Conservation (phyloP, 2,329 filamentous ascomycete genomes). For the Mycosphaerella arachidis region DNA sequence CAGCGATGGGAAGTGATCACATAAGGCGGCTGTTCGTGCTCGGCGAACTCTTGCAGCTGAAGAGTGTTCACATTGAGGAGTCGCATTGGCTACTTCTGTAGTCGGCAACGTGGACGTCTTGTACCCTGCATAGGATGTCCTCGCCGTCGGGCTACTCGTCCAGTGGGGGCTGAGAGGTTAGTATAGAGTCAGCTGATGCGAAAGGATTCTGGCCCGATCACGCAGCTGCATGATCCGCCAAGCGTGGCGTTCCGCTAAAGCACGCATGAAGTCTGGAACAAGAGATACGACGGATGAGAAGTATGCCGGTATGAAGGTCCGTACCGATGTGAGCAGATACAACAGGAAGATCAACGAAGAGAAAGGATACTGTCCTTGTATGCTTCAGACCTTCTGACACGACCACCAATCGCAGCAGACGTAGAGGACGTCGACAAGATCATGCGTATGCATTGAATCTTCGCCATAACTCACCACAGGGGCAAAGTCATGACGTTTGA, state of each 20-base stretch:
- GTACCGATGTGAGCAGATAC: too few species aligned
- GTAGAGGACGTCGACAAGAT: too few species aligned
- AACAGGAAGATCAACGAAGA: too few species aligned
- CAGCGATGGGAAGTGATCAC: constrained; percentile 8
- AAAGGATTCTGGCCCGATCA: not conserved
- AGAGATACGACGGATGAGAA: too few species aligned
- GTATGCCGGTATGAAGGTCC: too few species aligned
- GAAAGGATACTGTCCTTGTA: too few species aligned
- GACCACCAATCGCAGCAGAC: too few species aligned
- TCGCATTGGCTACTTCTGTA: not conserved
- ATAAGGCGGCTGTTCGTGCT: not conserved
- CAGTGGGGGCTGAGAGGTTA: not conserved
- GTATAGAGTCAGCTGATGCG: not conserved
- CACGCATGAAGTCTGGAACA: not conserved
- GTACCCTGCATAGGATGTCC: not conserved
- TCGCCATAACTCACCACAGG: too few species aligned
- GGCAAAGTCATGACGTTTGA: too few species aligned
- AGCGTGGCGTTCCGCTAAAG: not conserved
- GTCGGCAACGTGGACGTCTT: not conserved
- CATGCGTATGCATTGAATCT: too few species aligned
- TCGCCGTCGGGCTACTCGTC: not conserved
- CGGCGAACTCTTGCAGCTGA: constrained; percentile 2
- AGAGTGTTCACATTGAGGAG: constrained; percentile 10
- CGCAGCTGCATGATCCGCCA: not conserved
- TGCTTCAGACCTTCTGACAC: too few species aligned